Evolutionary conservation across 345 rosid genomes (phyloP), one percentile per base, ranked within the genome.

Genomic region (Isatis tinctoria): DNA sequence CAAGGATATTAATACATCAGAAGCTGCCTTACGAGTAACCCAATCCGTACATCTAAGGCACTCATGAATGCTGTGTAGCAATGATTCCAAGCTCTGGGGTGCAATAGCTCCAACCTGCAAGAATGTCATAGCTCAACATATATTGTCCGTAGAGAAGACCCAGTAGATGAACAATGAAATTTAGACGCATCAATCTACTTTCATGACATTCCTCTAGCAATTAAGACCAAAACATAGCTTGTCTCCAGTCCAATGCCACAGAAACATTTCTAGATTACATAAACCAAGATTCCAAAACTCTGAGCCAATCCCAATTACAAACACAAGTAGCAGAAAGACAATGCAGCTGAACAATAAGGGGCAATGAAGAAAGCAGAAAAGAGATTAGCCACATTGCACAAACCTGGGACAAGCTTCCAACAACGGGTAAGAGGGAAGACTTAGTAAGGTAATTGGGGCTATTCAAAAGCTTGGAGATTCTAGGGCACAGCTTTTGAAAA

Each of bases 1-100:
- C 73, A 95, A 67, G 59, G 94, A 82, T 73, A 61, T 85, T 76
- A 95, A 79, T 22, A 88, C 79, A 82, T 95, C 99, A 62, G 97
- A 87, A 72, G 98, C 96, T 59, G 98, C 97, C 70, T 95, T 95
- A 20, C 98, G 96, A 33, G 97, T 88, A 28, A 83, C 89, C 99
- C 98, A 95, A 82, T 95, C 94, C 33, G 97, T 73, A 85, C 87
- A 88, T 57, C 87, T 84, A 52, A 95, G 90, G 74, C 96, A 90
- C 43, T 92, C 97, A 67, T 87, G 91, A 68, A 92, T 90, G 78
- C 86, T 83, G 70, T 92, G 89, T 72, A 95, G 72, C 84, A 95
- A 80, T 30, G 89, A 75, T 8, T 87, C 96, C 80, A 95, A 59
- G 65, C 91, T 88, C 67, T 85, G 98, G 0, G 92, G 98, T 61